Evolutionary conservation across 208 protist species (phyloP).

Genomic region (Acanthamoeba castellanii): DNA sequence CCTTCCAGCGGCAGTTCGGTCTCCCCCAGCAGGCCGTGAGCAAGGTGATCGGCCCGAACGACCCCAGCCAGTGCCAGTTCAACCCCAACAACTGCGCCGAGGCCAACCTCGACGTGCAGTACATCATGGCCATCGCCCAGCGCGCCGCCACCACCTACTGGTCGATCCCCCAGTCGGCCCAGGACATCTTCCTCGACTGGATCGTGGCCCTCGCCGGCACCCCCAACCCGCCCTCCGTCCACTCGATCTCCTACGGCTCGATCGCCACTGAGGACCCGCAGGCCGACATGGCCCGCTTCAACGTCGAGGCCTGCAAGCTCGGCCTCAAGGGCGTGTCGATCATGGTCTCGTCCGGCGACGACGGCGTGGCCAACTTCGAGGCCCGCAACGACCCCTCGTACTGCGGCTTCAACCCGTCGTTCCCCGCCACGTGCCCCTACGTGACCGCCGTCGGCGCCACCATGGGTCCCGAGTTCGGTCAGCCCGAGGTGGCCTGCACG

Average conservation of each 20-base stretch:
- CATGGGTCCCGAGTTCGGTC: conserved; percentile 70
- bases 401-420: conserved; percentile 80
- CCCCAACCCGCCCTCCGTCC: conserved; percentile 66
- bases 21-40: neutral
- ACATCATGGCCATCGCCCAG: conserved; percentile 67
- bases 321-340: conserved; percentile 79
- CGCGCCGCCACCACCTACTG: conserved; percentile 69
- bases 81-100: conserved; percentile 67
- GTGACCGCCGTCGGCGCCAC: conserved; percentile 84
- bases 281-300: conserved; percentile 19
- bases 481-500: conserved; percentile 76
- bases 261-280: conserved; percentile 33
- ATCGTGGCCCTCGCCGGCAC: conserved; percentile 69
- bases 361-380: conserved; percentile 78
- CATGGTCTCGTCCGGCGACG: conserved; percentile 81
- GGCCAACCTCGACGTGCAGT: conserved; percentile 71
- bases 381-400: conserved; percentile 54
- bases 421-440: conserved; percentile 82
- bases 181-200: conserved; percentile 75
- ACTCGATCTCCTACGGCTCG: conserved; percentile 69
- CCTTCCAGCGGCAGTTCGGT: conserved; percentile 14
- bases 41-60: conserved; percentile 56
- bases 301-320: conserved; percentile 56
- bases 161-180: conserved; percentile 24
- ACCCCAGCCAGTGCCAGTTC: neutral